Conservation (phyloP, 2,329 filamentous ascomycete genomes). For the Fusarium sp. region DNA sequence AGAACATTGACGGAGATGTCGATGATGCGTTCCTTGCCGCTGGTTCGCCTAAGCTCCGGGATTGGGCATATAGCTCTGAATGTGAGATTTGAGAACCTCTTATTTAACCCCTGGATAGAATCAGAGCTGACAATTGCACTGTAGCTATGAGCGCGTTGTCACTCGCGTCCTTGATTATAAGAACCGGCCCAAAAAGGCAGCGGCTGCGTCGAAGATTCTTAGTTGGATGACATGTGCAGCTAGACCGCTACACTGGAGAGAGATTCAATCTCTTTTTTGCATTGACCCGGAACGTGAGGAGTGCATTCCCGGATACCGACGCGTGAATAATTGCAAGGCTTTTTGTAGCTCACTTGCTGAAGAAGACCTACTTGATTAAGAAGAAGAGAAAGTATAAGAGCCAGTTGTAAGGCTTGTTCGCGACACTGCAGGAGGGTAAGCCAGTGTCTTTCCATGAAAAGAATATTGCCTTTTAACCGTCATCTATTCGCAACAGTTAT, state of each 20-base stretch:
- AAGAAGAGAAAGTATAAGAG: not conserved
- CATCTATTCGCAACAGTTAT: not conserved
- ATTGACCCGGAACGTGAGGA: not conserved
- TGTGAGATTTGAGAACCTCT: not conserved
- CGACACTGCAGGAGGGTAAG: not conserved
- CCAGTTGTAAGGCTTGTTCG: not conserved
- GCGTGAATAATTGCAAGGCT: not conserved
- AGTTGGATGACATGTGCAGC: not conserved
- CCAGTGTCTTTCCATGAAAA: not conserved
- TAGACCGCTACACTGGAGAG: not conserved
- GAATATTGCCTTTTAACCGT: not conserved
- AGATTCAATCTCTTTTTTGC: not conserved
- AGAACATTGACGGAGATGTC: not conserved
- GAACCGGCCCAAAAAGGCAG: not conserved
- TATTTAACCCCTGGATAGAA: no score
- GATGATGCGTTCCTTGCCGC: not conserved
- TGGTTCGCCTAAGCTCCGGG: not conserved
- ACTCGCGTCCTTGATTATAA: not conserved
- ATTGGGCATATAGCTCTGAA: not conserved
- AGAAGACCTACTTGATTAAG: no score
- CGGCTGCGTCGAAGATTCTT: not conserved
- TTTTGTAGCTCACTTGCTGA: not conserved
- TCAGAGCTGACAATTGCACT: no score
- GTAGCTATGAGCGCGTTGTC: not conserved
- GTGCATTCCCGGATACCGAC: fast-evolving